Evolutionary conservation across 1,284 basidiomycete genomes (phyloP), one percentile per base, ranked within the genome.

Genomic region (Ustilago crameri): DNA sequence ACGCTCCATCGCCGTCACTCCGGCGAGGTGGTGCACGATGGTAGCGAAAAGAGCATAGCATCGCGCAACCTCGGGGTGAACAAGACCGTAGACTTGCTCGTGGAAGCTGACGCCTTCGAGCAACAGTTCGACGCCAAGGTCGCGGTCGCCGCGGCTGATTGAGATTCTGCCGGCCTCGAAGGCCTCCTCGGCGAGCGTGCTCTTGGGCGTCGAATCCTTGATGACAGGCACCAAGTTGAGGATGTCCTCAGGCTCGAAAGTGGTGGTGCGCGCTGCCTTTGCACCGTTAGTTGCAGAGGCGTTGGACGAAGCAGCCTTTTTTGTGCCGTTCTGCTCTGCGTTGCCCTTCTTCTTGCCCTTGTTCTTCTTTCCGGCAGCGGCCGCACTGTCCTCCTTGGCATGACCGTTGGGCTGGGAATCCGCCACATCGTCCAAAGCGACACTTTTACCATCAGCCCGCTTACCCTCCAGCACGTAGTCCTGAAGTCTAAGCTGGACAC

Each of bases 51-150:
- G 82, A 71, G 86, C 85, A 81, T 87, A 88, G 57, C 85, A 86
- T 12, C 84, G 80, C 0, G 86, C 86, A 47, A 87, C 86, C 74
- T 88, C 87, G 27, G 87, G 86, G 80, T 88, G 87, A 22, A 88
- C 85, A 20, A 87, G 82, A 3, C 87, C 87, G 78, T 87, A 87
- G 46, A 88, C 86, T 69, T 86, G 86, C 83, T 88, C 87, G 83
- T 86, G 87, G 60, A 87, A 84, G 73, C 85, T 85, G 58, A 88
- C 83, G 40, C 85, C 86, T 65, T 88, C 87, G 44, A 86, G 84
- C 79, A 87, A 83, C 68, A 88, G 83, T 64, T 87, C 87, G 42
- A 87, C 83, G 23, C 87, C 87, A 56, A 86, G 78, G 50, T 86
- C 84, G 22, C 80, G 73, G 38, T 83, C 81, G 30, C 86, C 87